phyloP scores from a whole-genome alignment of 2,329 filamentous ascomycete genomes.

The Helotiales sp. region DNA sequence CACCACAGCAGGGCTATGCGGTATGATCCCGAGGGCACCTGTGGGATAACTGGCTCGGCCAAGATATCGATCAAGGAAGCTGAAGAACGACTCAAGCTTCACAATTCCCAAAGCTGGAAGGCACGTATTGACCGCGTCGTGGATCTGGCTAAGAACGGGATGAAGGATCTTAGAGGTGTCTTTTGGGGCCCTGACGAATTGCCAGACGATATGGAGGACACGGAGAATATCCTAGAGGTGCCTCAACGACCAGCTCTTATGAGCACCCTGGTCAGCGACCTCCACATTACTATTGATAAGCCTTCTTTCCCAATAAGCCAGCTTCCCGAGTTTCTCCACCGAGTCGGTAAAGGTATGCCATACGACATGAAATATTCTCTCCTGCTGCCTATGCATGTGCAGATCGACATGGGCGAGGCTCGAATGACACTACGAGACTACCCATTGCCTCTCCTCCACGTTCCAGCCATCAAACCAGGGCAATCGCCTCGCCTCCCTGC shows the following conservation, averaged over 20 bases:
- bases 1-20: conserved; percentile 48
- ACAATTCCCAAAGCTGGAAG: conserved; percentile 92
- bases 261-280: conserved; percentile 76
- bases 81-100: conserved; percentile 68
- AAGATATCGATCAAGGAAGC: conserved; percentile 77
- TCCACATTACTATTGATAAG: conserved; percentile 85
- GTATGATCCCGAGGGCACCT: conserved; percentile 80
- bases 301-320: conserved; percentile 85
- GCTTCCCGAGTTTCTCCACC: conserved; percentile 80
- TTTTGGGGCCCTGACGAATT: conserved; percentile 83
- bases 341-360: conserved; percentile 96
- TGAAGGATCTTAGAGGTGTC: conserved; percentile 73
- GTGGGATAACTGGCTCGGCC: conserved; percentile 69
- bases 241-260: conserved; percentile 83
- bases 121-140: conserved; percentile 80
- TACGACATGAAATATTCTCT: conserved; percentile 87
- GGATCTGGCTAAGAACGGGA: conserved; percentile 66
- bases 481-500: conserved; percentile 81
- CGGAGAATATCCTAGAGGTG: conserved; percentile 82
- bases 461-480: conserved; percentile 76
- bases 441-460: conserved; percentile 86
- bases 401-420: conserved; percentile 87
- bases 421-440: conserved; percentile 89
- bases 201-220: conserved; percentile 78
- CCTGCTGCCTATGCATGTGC: conserved; percentile 84